Base-by-base conservation (phyloP, 208 protist species). In the Leishmania braziliensis region DNA sequence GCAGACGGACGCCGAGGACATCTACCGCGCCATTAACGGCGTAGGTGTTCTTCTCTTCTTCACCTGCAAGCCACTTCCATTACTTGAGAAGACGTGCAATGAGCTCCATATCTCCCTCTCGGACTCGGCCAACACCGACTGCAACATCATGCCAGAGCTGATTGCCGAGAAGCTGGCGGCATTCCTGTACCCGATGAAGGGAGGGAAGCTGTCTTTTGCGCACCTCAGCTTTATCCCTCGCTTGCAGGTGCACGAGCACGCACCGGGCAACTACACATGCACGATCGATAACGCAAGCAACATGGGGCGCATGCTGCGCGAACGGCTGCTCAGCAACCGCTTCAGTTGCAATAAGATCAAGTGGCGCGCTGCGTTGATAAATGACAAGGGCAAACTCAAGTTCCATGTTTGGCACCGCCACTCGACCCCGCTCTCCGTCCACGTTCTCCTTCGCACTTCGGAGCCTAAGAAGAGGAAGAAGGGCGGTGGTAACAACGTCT, bases 311-410 rank as follows among this genome's bases (percentile, higher is more conserved):
- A 81, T 95, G 65, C 77, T 87, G 60, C 75, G 87, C 39, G 88
- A 94, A 75, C 86, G 88, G 26, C 78, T 92, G 43, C 69, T 92
- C 77, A 95, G 91, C 82, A 97, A 97, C 82, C 90, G 90, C 33
- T 97, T 97, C 82, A 93, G 84, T 78, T 95, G 88, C 84, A 91
- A 84, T 77, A 94, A 94, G 83, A 90, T 97, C 48, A 90, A 86
- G 80, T 95, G 91, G 88, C 89, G 92, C 54, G 91, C 90, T 10
- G 56, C 90, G 36, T 69, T 95, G 29, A 65, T 79, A 50, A 87
- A 80, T 60, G 86, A 91, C 51, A 72, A 85, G 73, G 80, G 84
- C 39, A 78, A 86, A 23, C 68, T 95, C 39, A 90, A 80, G 70
- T 88, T 97, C 58, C 80, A 80, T 5, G 76, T 97, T 56, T 95